phyloP scores from a whole-genome alignment of 1,284 basidiomycete genomes.

The Ustilago tritici region DNA sequence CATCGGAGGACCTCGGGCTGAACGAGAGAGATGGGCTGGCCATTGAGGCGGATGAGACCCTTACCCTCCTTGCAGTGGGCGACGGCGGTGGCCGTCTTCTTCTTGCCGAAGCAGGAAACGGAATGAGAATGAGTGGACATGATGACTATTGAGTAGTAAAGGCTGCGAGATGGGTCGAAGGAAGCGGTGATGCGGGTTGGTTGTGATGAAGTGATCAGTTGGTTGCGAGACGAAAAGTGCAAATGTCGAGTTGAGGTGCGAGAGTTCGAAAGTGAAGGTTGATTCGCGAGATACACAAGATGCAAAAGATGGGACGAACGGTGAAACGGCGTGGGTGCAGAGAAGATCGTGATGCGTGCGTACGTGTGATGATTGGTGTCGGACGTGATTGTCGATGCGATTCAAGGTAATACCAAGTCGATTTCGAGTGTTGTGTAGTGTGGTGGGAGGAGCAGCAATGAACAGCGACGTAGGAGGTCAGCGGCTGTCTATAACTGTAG shows the following conservation, averaged over 20 bases:
- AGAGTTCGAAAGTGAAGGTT: not conserved
- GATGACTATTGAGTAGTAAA: constrained; percentile 38
- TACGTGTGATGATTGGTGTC: constrained; percentile 12
- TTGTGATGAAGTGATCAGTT: constrained; percentile 11
- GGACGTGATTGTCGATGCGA: constrained; percentile 15
- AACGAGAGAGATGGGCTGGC: constrained; percentile 93
- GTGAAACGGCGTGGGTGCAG: not conserved
- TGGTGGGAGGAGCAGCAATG: constrained; percentile 7
- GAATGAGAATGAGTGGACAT: constrained; percentile 66
- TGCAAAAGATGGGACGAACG: not conserved
- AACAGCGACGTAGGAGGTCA: constrained; percentile 24
- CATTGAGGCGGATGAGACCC: constrained; percentile 96
- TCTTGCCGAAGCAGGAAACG: constrained; percentile 71
- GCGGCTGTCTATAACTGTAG: constrained; percentile 15
- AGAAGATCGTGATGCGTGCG: constrained; percentile 7
- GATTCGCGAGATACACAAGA: not conserved
- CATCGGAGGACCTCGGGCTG: constrained; percentile 90
- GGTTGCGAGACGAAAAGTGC: not conserved
- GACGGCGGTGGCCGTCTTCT: constrained; percentile 70
- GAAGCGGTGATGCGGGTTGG: not conserved
- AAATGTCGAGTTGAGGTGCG: constrained; percentile 8
- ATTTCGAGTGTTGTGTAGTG: not conserved
- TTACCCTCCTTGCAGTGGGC: constrained; percentile 80
- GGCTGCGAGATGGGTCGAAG: not conserved
- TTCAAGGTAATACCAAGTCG: constrained; percentile 5